These are phyloP conservation scores for Obba rivulosa DNA, from an alignment of 768 basidiomycete genomes.

Conservation along the genomic window DNA sequence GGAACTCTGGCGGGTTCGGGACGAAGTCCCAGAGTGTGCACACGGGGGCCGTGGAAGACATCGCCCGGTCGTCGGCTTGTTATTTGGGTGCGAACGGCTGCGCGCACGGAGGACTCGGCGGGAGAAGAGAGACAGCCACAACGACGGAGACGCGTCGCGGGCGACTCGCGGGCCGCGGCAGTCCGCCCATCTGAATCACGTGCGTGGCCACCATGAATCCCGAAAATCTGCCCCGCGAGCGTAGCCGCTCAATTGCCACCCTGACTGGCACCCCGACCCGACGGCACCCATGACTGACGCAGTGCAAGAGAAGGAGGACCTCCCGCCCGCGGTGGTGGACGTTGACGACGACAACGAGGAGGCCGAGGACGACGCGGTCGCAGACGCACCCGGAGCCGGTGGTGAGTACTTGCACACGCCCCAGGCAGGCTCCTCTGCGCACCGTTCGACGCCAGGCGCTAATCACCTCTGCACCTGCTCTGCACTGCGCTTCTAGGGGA, in stretches of 20 bases:
- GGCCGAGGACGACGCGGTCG: conserved; percentile 21
- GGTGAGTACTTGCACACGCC: conserved; percentile 1
- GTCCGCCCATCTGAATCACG: no score
- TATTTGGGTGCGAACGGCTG: not conserved
- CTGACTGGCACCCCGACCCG: not conserved
- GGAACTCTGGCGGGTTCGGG: conserved; percentile 6
- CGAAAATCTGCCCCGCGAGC: no score
- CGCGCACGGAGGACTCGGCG: no score
- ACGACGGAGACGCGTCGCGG: no score
- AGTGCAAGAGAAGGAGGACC: conserved; percentile 14
- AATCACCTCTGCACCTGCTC: not conserved
- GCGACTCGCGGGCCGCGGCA: no score
- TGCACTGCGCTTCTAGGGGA: conserved; percentile 32
- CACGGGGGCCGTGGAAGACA: not conserved
- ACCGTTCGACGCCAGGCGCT: not conserved
- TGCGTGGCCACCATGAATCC: no score
- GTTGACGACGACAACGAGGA: conserved; percentile 23
- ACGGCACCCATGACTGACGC: conserved; percentile 10
- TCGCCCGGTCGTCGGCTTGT: not conserved
- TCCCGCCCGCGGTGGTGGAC: conserved; percentile 15
- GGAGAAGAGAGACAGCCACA: no score
- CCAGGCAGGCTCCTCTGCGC: not conserved
- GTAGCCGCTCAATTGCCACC: not conserved
- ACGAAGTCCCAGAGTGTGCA: not conserved
- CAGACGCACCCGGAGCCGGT: conserved; percentile 19